Evolutionary conservation across 192 early-diverging fungal species (phyloP).

Genomic region (Coemansia guatemalensis): DNA sequence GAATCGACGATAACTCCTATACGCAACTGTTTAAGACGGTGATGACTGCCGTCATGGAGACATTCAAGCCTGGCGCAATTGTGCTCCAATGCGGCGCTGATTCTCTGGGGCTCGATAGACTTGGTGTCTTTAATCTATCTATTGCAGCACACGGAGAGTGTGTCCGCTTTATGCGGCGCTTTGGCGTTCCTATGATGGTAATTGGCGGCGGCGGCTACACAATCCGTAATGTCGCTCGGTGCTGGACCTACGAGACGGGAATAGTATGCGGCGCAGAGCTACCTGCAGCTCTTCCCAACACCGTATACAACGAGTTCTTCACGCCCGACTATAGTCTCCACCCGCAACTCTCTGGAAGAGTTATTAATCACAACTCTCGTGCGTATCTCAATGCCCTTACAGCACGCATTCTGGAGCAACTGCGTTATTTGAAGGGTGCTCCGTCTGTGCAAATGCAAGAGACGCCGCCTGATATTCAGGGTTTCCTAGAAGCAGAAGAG

Average conservation of each 20-base stretch:
- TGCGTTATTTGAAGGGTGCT: conserved; percentile 81
- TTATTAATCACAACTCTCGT: conserved; percentile 89
- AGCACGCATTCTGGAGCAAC: conserved; percentile 79
- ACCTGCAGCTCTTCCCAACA: conserved; percentile 72
- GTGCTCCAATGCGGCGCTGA: conserved; percentile 98
- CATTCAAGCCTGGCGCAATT: conserved; percentile 86
- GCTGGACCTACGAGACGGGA: conserved; percentile 95
- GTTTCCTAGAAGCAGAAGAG: conserved; percentile 49
- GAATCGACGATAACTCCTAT: conserved; percentile 93
- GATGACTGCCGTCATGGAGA: conserved; percentile 93
- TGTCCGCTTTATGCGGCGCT: conserved; percentile 87
- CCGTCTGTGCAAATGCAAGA: conserved; percentile 97
- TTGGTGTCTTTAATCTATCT: conserved; percentile 95
- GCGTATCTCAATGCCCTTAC: conserved; percentile 77
- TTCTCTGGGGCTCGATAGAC: conserved; percentile 89
- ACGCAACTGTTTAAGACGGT: conserved; percentile 61
- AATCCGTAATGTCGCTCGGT: conserved; percentile 92
- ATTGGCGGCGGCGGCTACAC: conserved; percentile 98
- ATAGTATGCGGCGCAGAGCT: conserved; percentile 78
- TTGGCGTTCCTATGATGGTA: conserved; percentile 88
- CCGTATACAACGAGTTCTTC: conserved; percentile 79
- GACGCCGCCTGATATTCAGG: conserved; percentile 62
- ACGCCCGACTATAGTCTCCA: conserved; percentile 90
- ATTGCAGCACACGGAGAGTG: conserved; percentile 89
- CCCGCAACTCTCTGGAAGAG: conserved; percentile 73